Evolutionary conservation across 2,329 filamentous ascomycete species (phyloP), one percentile per base, ranked within the genome.

Genomic region (Albophoma yamanashiensis): DNA sequence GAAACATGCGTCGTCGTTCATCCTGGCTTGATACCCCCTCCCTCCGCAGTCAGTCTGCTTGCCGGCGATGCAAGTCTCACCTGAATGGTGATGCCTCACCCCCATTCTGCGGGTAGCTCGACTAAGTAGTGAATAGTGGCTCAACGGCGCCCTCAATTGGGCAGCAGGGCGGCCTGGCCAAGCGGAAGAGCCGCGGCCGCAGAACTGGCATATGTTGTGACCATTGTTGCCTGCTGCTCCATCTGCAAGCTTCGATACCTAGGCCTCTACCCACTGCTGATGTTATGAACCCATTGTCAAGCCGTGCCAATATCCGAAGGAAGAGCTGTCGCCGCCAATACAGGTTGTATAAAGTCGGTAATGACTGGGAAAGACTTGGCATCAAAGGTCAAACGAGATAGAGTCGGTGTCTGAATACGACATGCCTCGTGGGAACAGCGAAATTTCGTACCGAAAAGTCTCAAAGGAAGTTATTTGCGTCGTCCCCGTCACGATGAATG

Each of bases 241-340:
- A 55, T 60, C 58, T 62, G 64, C 64, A 62, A 58, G 63, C 25
- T 61, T 61, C 60, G 58, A 31, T 63, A 60, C 62, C 56, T 56
- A 31, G 34, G 45, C 34, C 27, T 34, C 9, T n/a, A 12, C 25
- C 15, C 4, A 27, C 47, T n/a, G 17, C 47, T 52, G 47, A 8
- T 4, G 47, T 27, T 3, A 11, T 34, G 43, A 50, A 39, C 56
- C 27, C 57, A 20, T 40, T 36, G 42, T 56, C 50, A 50, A 52
- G 60, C 36, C 50, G 42, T 34, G 31, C 36, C 4, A 14, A 47
- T 22, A 25, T 12, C 42, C 27, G 56, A 36, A 14, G 25, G 45
- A 22, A 20, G 42, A 7, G 42, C 47, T 31, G 14, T 20, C 20
- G 47, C 47, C 27, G 47, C 27, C 5, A n/a, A n/a, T 20, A 7